Evolutionary conservation across 208 protist species (phyloP).

Genomic region (Hexamita inflata): DNA sequence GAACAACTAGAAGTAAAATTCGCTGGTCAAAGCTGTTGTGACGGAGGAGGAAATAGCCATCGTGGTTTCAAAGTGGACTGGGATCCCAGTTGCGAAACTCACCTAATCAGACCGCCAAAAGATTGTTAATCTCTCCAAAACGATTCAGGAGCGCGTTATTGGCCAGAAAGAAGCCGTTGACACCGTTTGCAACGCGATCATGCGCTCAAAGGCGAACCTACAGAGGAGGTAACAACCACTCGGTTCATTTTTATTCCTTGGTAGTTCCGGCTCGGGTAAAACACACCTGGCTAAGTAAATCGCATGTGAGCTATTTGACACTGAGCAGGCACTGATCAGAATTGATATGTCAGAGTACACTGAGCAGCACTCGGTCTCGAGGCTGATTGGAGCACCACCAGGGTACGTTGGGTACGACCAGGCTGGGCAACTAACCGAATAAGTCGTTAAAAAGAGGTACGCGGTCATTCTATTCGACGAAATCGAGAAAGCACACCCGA

Average conservation of each 20-base stretch:
- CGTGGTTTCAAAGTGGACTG: conserved; percentile 81
- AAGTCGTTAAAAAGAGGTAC: conserved; percentile 84
- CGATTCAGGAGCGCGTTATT: conserved; percentile 66
- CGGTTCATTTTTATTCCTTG: conserved; percentile 83
- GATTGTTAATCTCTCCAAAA: conserved; percentile 53
- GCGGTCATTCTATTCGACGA: conserved; percentile 92
- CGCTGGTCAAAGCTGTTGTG: conserved; percentile 33
- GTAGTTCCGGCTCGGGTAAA: conserved; percentile 78
- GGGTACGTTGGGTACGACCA: conserved; percentile 95
- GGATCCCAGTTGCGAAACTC: conserved; percentile 80
- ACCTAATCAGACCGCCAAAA: conserved; percentile 61
- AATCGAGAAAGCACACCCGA: conserved; percentile 91
- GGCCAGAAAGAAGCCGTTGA: conserved; percentile 84
- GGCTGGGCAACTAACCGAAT: conserved; percentile 89
- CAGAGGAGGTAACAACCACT: conserved; percentile 63
- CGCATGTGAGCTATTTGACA: conserved; percentile 78
- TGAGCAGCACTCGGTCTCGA: conserved; percentile 73
- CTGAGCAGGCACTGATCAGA: conserved; percentile 77
- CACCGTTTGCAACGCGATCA: conserved; percentile 76
- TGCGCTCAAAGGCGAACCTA: conserved; percentile 74
- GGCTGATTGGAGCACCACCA: conserved; percentile 87
- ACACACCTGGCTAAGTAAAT: conserved; percentile 84
- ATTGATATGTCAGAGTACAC: conserved; percentile 98
- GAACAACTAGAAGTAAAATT: conserved; percentile 27
- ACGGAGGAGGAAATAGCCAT: conserved; percentile 67